Evolutionary conservation across 495 filamentous ascomycete genomes (phyloP), one percentile per base, ranked within the genome.

Genomic region (Penicillium riverlandense): DNA sequence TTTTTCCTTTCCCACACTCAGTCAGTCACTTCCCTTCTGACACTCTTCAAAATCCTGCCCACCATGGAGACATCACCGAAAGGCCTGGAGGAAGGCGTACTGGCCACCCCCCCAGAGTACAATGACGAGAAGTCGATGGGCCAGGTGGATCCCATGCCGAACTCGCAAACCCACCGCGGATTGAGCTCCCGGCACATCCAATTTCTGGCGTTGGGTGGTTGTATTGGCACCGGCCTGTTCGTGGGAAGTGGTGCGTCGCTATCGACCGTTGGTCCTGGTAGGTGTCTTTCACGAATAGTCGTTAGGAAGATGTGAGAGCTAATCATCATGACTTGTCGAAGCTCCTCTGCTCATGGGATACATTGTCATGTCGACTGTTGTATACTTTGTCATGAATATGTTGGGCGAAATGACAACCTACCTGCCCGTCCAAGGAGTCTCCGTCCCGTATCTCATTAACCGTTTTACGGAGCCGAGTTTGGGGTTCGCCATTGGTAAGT

Each of bases 161-260:
- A 50, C 39, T 39, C 37, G 4, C 28, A 53, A 7, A 62, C 61
- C 1, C 45, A 65, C 5, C 56, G 61, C 44, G 58, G 61, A 6
- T 38, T 65, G 47, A 54, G 50, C 32, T 58, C 75, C 8, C 71
- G 82, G 11, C 82, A 86, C 57, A 53, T 84, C 11, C 74, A 75
- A 53, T 78, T 86, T 70, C 79, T 86, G 66, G 82, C 81, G 4
- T 65, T 85, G 6, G 84, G 85, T 52, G 84, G 84, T 39, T 84
- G 83, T 13, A 83, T 89, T 52, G 85, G 84, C 11, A 89, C 84
- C 4, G 85, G 83, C 37, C 68, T 89, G 33, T 89, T 90, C 67
- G 65, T 88, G 16, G 83, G 85, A 43, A 83, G 79, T 41, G 83
- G 84, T 28, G 64, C 63, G 35, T 76, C 80, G 9, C 73, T 88